Percentiles rank a stretch among this genome's conserved stretches.
These are phyloP conservation scores for Emericellopsis cladophorae DNA, from an alignment of 2,329 filamentous ascomycete genomes.

Conservation along the genomic window DNA sequence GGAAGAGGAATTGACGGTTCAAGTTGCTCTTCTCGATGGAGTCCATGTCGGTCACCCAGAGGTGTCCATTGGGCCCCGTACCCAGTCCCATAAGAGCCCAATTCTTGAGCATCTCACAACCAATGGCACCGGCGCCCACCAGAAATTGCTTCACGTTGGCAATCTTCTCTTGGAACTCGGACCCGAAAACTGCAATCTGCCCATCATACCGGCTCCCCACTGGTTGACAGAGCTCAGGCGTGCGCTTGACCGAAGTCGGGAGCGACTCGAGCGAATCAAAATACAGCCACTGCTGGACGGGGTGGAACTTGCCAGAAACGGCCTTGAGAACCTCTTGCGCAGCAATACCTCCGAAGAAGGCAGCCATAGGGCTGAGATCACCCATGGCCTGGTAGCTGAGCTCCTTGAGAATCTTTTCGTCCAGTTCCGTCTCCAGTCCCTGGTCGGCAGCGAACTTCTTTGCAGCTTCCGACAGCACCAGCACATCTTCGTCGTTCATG, in stretches of 20 bases:
- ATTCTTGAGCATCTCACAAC: slow-evolving; percentile 98
- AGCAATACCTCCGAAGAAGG: slow-evolving; percentile 85
- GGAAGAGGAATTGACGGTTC: slow-evolving; percentile 94
- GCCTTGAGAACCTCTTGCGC: slow-evolving; percentile 95
- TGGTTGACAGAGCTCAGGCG: slow-evolving; percentile 80
- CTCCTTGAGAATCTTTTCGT: slow-evolving; percentile 87
- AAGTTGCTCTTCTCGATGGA: slow-evolving; percentile 98
- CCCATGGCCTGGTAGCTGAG: slow-evolving; percentile 89
- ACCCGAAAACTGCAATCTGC: slow-evolving; percentile 92
- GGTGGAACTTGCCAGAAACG: slow-evolving; percentile 93
- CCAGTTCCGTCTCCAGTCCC: slow-evolving; percentile 55
- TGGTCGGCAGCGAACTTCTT: slow-evolving; percentile 63
- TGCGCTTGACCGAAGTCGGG: slow-evolving; percentile 60
- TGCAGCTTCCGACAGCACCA: slow-evolving; percentile 62
- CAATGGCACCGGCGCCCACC: slow-evolving; percentile 92
- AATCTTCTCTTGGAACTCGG: slow-evolving; percentile 87
- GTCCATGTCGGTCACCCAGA: slow-evolving; percentile 94
- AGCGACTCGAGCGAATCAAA: slow-evolving; percentile 97
- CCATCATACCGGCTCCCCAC: slow-evolving; percentile 82
- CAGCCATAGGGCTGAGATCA: slow-evolving; percentile 83
- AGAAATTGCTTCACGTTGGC: slow-evolving; percentile 85
- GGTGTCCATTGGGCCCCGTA: slow-evolving; percentile 76
- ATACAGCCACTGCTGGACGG: slow-evolving; percentile 93
- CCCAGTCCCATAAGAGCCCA: slow-evolving; percentile 98
- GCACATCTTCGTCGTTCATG: slow-evolving; percentile 74